Conservation (phyloP, 805 yeast species). For the Candida silvicultrix region DNA sequence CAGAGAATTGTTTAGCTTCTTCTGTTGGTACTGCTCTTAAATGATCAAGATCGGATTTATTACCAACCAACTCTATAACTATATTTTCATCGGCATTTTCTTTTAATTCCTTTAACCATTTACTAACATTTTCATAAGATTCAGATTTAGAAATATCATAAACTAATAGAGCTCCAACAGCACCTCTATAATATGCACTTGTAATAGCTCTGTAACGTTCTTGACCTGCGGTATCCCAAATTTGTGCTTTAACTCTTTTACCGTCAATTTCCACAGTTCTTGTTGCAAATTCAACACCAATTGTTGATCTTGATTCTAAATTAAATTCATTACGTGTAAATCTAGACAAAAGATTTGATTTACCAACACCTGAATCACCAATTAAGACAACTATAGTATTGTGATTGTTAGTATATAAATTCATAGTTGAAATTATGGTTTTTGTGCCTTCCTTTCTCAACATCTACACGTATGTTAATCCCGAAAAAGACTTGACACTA, state of each 20-base stretch:
- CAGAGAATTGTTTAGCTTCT: slow-evolving; percentile 91
- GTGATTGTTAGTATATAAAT: not conserved
- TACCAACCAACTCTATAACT: slow-evolving; percentile 90
- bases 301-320: slow-evolving; percentile 88
- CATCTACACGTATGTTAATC: too few species aligned
- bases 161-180: slow-evolving; percentile 94
- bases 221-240: slow-evolving; percentile 99
- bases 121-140: slow-evolving; percentile 76
- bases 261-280: slow-evolving; percentile 86
- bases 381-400: slow-evolving; percentile 66
- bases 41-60: slow-evolving; percentile 86
- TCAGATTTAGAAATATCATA: slow-evolving; percentile 92
- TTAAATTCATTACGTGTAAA: slow-evolving; percentile 95
- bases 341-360: slow-evolving; percentile 86
- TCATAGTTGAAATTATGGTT: too few species aligned
- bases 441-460: too few species aligned
- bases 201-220: slow-evolving; percentile 98
- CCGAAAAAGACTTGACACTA: not conserved
- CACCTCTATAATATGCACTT: slow-evolving; percentile 95
- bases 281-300: slow-evolving; percentile 98
- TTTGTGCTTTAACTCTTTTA: slow-evolving; percentile 79
- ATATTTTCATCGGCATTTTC: slow-evolving; percentile 93
- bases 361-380: slow-evolving; percentile 97
- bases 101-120: slow-evolving; percentile 87
- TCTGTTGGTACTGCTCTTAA: slow-evolving; percentile 96